Percentiles rank a stretch among this genome's conserved stretches.
Evolutionary conservation across 2,329 filamentous ascomycete genomes (phyloP).

Genomic region (Hypoxylon sp.): DNA sequence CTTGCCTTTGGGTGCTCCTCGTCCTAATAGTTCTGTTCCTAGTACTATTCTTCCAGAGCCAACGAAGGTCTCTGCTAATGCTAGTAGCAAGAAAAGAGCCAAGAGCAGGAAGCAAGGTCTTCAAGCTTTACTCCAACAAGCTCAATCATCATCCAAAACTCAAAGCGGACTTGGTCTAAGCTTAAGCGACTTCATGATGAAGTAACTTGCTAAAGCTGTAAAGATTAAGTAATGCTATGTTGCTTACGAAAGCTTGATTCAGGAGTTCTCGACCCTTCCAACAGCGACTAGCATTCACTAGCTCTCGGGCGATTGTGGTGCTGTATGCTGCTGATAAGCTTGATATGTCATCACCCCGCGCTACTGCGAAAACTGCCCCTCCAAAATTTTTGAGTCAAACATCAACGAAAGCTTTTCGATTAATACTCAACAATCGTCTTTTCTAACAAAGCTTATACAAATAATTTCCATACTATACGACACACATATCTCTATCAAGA

Average conservation of each 20-base stretch:
- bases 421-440: not conserved
- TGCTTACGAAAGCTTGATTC: slow-evolving; percentile 15
- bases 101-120: slow-evolving; percentile 72
- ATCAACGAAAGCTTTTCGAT: slow-evolving; percentile 11
- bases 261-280: slow-evolving; percentile 30
- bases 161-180: slow-evolving; percentile 55
- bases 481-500: not conserved
- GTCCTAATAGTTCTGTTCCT: slow-evolving; percentile 11
- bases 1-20: slow-evolving; percentile 1
- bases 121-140: slow-evolving; percentile 69
- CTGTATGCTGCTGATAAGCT: slow-evolving; percentile 23
- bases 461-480: not conserved
- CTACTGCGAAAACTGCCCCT: slow-evolving; percentile 49
- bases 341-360: slow-evolving; percentile 52
- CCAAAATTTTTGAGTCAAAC: slow-evolving; percentile 47
- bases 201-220: no score
- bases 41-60: slow-evolving; percentile 41
- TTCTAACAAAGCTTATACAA: not conserved
- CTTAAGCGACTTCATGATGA: slow-evolving; percentile 64
- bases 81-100: slow-evolving; percentile 70
- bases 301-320: slow-evolving; percentile 23
- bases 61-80: slow-evolving; percentile 55
- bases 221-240: slow-evolving; percentile 4
- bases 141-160: slow-evolving; percentile 49
- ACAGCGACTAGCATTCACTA: slow-evolving; percentile 25